Evolutionary conservation across 129 eudicot species (phyloP).

Genomic region (Silybum marianum): DNA sequence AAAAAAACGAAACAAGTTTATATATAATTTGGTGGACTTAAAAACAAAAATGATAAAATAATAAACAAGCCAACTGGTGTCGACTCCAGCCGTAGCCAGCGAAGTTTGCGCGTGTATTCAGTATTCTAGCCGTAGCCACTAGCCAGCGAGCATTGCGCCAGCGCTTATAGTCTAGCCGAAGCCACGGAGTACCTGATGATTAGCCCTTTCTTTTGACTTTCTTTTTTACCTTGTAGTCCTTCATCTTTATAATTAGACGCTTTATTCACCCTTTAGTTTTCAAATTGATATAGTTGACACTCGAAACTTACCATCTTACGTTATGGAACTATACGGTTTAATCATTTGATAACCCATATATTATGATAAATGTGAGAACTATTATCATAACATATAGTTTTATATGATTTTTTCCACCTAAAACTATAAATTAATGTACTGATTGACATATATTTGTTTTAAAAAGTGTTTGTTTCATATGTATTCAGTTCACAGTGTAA

Average conservation of each 20-base stretch:
- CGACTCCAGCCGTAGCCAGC: constrained; percentile 10
- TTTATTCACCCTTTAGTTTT: neutral
- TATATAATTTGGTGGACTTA: neutral
- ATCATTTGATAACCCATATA: too few species aligned
- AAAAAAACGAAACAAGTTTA: neutral
- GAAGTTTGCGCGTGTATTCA: neutral
- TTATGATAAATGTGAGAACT: too few species aligned
- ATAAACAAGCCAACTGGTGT: neutral
- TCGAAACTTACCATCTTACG: neutral
- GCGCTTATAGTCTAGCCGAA: neutral
- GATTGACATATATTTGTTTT: too few species aligned
- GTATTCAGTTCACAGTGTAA: too few species aligned
- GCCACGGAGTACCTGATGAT: neutral
- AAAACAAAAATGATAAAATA: constrained; percentile 3
- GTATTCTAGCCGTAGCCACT: neutral
- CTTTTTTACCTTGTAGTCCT: neutral
- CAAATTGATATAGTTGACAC: neutral
- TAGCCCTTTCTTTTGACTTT: neutral
- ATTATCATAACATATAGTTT: too few species aligned
- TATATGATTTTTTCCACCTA: too few species aligned
- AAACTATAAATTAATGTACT: too few species aligned
- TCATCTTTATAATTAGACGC: neutral
- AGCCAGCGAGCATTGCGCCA: neutral
- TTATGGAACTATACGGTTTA: too few species aligned
- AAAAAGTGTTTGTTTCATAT: too few species aligned